Conservation (phyloP, 345 rosid genomes). For the Heritiera fomes region DNA sequence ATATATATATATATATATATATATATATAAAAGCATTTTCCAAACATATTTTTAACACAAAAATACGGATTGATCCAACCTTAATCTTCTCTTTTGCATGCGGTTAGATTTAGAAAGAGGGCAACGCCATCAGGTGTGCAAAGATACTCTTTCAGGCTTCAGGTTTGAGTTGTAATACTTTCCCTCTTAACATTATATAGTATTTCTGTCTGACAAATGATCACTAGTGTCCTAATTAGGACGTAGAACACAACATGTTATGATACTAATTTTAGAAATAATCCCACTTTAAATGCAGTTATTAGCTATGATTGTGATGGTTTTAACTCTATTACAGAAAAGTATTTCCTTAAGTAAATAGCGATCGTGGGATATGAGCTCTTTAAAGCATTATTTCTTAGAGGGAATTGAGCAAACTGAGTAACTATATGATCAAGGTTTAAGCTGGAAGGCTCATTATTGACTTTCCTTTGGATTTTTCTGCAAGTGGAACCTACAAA, state of each 20-base stretch:
- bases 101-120: background rate
- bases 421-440: no score
- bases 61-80: background rate
- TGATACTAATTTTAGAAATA: no score
- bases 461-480: background rate
- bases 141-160: background rate
- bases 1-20: no score
- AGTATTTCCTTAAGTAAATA: no score
- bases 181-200: background rate
- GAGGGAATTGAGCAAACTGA: no score
- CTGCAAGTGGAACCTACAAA: background rate
- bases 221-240: background rate
- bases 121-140: background rate
- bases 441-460: background rate
- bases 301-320: no score
- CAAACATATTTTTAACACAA: background rate
- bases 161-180: background rate
- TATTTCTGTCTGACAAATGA: background rate
- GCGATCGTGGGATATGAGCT: no score
- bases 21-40: no score
- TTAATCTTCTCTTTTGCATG: background rate
- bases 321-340: no score
- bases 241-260: background rate
- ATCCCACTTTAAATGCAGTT: no score
- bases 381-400: no score